Evolutionary conservation across 495 filamentous ascomycete species (phyloP).

Genomic region (Parathielavia appendiculata): DNA sequence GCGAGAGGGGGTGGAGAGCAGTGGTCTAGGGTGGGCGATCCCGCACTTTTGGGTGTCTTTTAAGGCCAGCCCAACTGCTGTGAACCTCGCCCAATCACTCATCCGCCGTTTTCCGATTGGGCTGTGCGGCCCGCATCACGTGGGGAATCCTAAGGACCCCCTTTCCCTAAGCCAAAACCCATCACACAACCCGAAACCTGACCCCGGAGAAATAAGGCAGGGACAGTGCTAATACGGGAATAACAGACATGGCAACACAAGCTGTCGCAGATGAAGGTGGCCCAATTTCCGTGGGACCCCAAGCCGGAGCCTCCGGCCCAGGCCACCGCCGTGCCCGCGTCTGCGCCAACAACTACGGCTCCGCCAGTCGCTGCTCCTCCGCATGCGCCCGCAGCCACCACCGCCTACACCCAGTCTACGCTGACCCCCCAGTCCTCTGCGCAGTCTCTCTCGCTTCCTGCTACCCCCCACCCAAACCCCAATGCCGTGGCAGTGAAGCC

Average conservation of each 20-base stretch:
- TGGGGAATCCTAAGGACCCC: constrained; percentile 14
- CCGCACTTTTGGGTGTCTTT: constrained; percentile 52
- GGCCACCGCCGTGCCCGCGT: constrained; percentile 11
- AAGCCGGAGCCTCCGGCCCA: constrained; percentile 44
- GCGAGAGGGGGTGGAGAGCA: constrained; percentile 40
- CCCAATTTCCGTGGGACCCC: constrained; percentile 94
- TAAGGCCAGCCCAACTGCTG: constrained; percentile 30
- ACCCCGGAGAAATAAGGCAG: background rate
- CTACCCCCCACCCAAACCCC: constrained; percentile 30
- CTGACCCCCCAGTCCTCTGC: constrained; percentile 33
- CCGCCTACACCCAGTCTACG: constrained; percentile 35
- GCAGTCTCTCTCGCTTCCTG: constrained; percentile 39
- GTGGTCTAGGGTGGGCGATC: constrained; percentile 44
- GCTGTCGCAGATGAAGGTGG: constrained; percentile 73
- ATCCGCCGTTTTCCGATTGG: constrained; percentile 28
- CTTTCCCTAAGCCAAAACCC: constrained; percentile 6
- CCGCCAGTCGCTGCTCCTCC: constrained; percentile 39
- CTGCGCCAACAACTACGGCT: constrained; percentile 30
- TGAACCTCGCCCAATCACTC: constrained; percentile 19
- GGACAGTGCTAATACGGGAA: constrained; percentile 9
- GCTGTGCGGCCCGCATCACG: constrained; percentile 25
- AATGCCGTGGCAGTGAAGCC: constrained; percentile 61
- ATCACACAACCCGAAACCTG: background rate
- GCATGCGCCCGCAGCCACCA: constrained; percentile 24
- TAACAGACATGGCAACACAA: constrained; percentile 86